Evolutionary conservation across 371 early-diverging fungal species (phyloP).

Genomic region (Neoconidiobolus thromboides): DNA sequence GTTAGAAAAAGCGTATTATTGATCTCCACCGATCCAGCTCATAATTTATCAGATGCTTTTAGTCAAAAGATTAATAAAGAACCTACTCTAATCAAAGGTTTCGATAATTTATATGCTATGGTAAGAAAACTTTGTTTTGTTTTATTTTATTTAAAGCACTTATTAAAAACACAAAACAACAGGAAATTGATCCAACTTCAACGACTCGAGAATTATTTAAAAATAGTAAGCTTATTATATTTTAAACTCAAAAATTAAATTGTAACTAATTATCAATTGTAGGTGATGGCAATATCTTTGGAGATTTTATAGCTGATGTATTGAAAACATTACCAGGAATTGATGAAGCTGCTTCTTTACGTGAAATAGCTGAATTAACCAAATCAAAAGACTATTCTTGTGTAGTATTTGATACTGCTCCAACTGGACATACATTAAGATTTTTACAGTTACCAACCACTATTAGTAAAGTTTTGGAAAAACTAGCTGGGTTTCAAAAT

Average conservation of each 20-base stretch:
- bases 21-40: slow-evolving; percentile 97
- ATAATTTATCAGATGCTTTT: slow-evolving; percentile 97
- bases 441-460: slow-evolving; percentile 95
- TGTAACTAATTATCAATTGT: not conserved
- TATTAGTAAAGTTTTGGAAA: slow-evolving; percentile 87
- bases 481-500: slow-evolving; percentile 78
- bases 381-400: slow-evolving; percentile 96
- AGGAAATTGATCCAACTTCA: slow-evolving; percentile 96
- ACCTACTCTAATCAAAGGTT: slow-evolving; percentile 87
- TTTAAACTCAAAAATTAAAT: not conserved
- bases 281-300: slow-evolving; percentile 60
- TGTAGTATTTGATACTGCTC: slow-evolving; percentile 97
- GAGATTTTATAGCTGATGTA: slow-evolving; percentile 82
- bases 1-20: slow-evolving; percentile 85
- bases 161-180: not conserved
- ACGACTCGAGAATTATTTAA: slow-evolving; percentile 94
- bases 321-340: slow-evolving; percentile 96
- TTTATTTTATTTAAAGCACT: not conserved
- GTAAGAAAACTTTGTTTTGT: slow-evolving; percentile 16
- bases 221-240: slow-evolving; percentile 27
- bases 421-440: slow-evolving; percentile 97
- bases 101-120: slow-evolving; percentile 90
- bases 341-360: slow-evolving; percentile 96
- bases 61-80: slow-evolving; percentile 94
- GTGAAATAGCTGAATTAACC: slow-evolving; percentile 17